Conservation (phyloP, 495 filamentous ascomycete genomes). For the Xylaria nigripes region DNA sequence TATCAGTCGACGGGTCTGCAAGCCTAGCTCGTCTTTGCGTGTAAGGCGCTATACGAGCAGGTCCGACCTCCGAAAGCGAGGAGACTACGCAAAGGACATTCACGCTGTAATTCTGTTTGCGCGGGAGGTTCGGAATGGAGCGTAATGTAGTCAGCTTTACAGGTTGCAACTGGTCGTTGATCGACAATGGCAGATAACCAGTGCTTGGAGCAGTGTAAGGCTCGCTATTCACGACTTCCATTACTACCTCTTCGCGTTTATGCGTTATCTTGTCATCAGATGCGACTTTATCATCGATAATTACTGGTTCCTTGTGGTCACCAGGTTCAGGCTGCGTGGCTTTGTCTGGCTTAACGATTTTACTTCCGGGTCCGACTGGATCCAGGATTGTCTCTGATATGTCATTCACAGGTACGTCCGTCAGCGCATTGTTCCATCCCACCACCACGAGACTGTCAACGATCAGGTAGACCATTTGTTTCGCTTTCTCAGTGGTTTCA, state of each 20-base stretch:
- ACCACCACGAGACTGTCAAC: constrained; percentile 33
- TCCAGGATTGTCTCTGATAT: constrained; percentile 4
- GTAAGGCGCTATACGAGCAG: constrained; percentile 30
- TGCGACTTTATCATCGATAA: constrained; percentile 23
- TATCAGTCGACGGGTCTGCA: constrained; percentile 33
- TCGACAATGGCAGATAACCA: constrained; percentile 17
- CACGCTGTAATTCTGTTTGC: constrained; percentile 43
- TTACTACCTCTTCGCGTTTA: constrained; percentile 14
- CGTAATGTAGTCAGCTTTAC: constrained; percentile 36
- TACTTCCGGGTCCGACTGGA: neutral
- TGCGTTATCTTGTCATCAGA: constrained; percentile 5
- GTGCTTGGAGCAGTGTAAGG: neutral
- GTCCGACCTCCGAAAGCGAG: constrained; percentile 32
- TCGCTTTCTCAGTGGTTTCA: neutral
- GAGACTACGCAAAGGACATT: constrained; percentile 38
- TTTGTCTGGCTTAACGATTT: neutral
- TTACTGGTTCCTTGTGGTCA: constrained; percentile 1
- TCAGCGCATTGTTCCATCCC: constrained; percentile 32
- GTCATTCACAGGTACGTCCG: constrained; percentile 16
- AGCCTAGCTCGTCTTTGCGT: constrained; percentile 37
- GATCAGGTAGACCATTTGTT: constrained; percentile 29
- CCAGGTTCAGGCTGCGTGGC: constrained; percentile 2
- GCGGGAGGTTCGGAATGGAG: constrained; percentile 35
- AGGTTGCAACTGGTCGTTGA: constrained; percentile 20
- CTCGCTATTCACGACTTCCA: constrained; percentile 4